Evolutionary conservation across 2,329 filamentous ascomycete species (phyloP), one percentile per base, ranked within the genome.

Genomic region (Paracoccidioides lutzii): DNA sequence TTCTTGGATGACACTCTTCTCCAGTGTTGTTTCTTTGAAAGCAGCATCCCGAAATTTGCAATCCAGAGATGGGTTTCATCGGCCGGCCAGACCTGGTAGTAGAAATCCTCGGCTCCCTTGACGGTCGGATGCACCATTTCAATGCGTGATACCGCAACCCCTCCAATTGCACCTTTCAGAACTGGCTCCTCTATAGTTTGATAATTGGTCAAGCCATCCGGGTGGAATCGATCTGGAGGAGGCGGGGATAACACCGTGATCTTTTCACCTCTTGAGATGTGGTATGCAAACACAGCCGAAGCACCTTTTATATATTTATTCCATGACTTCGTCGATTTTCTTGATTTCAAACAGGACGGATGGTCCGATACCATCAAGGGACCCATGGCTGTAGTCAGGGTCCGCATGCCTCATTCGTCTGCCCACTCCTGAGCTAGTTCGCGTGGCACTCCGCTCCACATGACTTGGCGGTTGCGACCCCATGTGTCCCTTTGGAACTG

Each of bases 101-200:
- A 53, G 56, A 65, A 66, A 40, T 63, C 57, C 48, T 63, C 59
- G 40, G 61, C 62, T 15, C 58, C 62, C 53, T 54, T 48, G 33
- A 66, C 58, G n/a, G 44, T 61, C 22, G 62, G 64, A 59, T 67
- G 62, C 45, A 63, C 63, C 53, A 65, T 57, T 37, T 65, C 58
- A 46, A 67, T 65, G 41, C 58, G 60, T 14, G 58, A 55, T 28
- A 59, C 52, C 37, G 55, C 52, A 30, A n/a, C n/a, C n/a, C 50
- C 45, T 14, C 57, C 59, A 30, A 61, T 48, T 40, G 40, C 57
- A 50, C 58, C 58, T 58, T 63, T 63, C 52, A 67, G 56, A 54
- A 67, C 61, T 42, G 62, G 64, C 53, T 64, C 62, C 55, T 67
- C 64, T 22, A 66, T 58, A 10, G 56, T 49, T 52, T 65, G 64